Base-by-base conservation (phyloP, 164 flowering plant species). In the Macadamia integrifolia region DNA sequence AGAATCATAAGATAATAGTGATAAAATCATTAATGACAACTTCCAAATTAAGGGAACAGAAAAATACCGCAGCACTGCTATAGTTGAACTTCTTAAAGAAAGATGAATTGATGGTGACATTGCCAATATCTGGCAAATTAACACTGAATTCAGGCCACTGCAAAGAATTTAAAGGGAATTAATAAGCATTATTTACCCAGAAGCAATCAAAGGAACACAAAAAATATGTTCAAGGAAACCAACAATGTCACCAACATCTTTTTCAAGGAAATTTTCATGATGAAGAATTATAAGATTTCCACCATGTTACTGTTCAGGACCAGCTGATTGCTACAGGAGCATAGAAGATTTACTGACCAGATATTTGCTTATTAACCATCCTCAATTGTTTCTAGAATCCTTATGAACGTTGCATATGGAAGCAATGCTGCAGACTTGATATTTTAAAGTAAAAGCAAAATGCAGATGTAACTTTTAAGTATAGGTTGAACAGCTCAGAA, bases 81-180 rank as follows among this genome's bases (percentile, higher is more conserved):
- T 89, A 92, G 74, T 95, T 88, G 64, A 95, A 92, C 78, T 81
- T 92, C 82, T 71, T 89, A 81, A 95, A 95, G 73, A 92, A 92
- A 15, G 83, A 75, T 44, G 97, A 66, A 74, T 80, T 87, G 72
- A 95, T 79, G 9, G 68, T 84, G 80, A 79, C 76, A 78, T 71
- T 81, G 61, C 95, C 97, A 75, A 74, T 69, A 29, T 46, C 70
- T 70, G 89, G 97, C 58, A 91, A 58, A 56, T 71, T 82, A 57
- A 77, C 88, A 65, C 75, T 75, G 69, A 95, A 80, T 68, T 84
- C 96, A 60, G 96, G 97, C 92, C 85, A 89, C 97, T 94, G 91
- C 72, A 86, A 72, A 71, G 0, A 31, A 74, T 66, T 60, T 55
- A 72, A 64, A 44, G 11, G 61, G 15, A 64, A 66, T 28, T 7